A percentile compares a stretch with the other conserved stretches of the same genome.
Conservation (phyloP, 306 rosid genomes). For the Cicer chorassanicum region DNA sequence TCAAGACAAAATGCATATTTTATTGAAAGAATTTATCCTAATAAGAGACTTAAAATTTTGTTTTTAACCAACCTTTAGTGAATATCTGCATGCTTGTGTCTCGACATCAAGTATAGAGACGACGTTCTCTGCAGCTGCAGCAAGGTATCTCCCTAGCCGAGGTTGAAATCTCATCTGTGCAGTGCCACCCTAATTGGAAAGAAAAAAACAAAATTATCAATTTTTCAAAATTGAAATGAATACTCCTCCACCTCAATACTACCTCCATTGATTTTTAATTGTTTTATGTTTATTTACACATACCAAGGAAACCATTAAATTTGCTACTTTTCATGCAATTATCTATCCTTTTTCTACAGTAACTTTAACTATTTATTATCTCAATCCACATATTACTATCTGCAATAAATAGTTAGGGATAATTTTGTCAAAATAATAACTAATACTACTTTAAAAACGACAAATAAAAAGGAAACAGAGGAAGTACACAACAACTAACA, state of each 20-base stretch:
- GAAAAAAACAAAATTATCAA: slow-evolving; percentile 29
- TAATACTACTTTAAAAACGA: too few species aligned
- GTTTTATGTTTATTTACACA: too few species aligned
- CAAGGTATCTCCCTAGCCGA: slow-evolving; percentile 80
- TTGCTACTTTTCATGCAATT: too few species aligned
- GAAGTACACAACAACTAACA: slow-evolving; percentile 3
- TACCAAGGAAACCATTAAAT: too few species aligned
- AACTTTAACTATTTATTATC: too few species aligned
- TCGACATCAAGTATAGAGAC: slow-evolving; percentile 93
- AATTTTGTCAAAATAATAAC: too few species aligned
- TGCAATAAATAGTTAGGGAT: too few species aligned
- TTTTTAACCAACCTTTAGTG: slow-evolving; percentile 64
- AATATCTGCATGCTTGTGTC: slow-evolving; percentile 71
- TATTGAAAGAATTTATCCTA: slow-evolving; percentile 8
- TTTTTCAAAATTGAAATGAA: slow-evolving; percentile 31
- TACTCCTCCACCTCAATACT: background rate
- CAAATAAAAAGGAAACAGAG: too few species aligned
- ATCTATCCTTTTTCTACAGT: too few species aligned
- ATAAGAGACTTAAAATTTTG: background rate
- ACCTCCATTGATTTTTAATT: too few species aligned
- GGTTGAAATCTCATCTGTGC: slow-evolving; percentile 97
- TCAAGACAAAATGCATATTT: slow-evolving; percentile 9
- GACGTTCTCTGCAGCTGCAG: slow-evolving; percentile 86
- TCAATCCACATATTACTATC: too few species aligned
- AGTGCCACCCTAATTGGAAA: slow-evolving; percentile 74